Percentiles rank a stretch among this genome's conserved stretches.
These are phyloP conservation scores for Aotearoamyces nothofagi DNA, from an alignment of 2,329 filamentous ascomycete genomes.

Conservation along the genomic window DNA sequence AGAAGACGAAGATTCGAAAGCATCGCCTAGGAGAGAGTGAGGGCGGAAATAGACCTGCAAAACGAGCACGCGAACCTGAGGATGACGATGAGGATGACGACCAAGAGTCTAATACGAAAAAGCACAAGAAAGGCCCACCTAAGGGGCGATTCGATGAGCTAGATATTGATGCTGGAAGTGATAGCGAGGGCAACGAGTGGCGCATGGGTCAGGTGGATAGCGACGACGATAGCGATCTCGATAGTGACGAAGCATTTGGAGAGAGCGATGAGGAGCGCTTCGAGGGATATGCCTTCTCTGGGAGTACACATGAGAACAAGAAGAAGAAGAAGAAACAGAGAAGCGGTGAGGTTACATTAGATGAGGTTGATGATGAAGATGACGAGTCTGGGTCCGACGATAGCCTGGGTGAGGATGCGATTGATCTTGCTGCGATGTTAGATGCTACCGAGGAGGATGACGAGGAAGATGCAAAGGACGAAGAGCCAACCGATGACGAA, in stretches of 20 bases:
- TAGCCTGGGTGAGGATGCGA: conserved; percentile 38
- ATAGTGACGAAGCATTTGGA: conserved; percentile 58
- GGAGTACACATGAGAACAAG: conserved; percentile 35
- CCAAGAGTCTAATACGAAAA: conserved; percentile 22
- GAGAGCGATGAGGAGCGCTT: conserved; percentile 58
- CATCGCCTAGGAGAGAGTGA: conserved; percentile 41
- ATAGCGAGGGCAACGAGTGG: conserved; percentile 57
- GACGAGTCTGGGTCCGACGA: conserved; percentile 34
- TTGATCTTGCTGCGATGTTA: conserved; percentile 19
- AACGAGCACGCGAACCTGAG: conserved; percentile 27
- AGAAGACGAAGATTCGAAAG: conserved; percentile 34
- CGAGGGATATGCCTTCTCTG: conserved; percentile 50
- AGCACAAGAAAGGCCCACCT: conserved; percentile 13
- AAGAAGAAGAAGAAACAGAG: conserved; percentile 30
- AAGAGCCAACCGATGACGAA: conserved; percentile 18
- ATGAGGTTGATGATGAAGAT: conserved; percentile 26
- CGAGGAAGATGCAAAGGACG: conserved; percentile 67
- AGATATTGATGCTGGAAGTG: conserved; percentile 43
- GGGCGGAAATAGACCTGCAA: conserved; percentile 23
- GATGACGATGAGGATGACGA: conserved; percentile 23
- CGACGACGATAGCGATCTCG: conserved; percentile 53
- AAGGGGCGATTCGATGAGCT: conserved; percentile 22
- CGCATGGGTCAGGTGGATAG: conserved; percentile 47
- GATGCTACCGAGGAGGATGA: conserved; percentile 29
- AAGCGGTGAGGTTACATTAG: conserved; percentile 30